These are phyloP conservation scores for Zymoseptoria pseudotritici DNA, from an alignment of 2,329 filamentous ascomycete species.

Conservation along the genomic window DNA sequence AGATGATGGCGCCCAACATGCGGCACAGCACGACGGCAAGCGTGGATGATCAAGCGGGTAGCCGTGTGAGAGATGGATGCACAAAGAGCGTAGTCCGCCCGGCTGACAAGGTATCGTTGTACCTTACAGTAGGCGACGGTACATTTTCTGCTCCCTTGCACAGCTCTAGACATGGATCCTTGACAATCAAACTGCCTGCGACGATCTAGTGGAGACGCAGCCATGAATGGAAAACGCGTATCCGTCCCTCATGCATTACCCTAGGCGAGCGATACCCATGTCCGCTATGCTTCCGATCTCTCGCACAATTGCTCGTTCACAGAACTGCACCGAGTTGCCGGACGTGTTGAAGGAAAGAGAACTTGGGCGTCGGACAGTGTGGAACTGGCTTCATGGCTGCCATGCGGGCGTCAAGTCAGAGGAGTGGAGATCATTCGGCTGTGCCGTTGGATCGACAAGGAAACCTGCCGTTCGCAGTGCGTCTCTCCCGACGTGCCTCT, in stretches of 20 bases:
- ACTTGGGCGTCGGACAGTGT: not conserved
- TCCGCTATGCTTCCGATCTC: not conserved
- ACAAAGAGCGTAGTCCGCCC: not conserved
- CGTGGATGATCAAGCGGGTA: not conserved
- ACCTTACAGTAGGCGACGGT: not conserved
- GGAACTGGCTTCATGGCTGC: not conserved
- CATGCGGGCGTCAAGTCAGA: not conserved
- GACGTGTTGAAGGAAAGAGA: too few species aligned
- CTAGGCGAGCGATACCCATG: not conserved
- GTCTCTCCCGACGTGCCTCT: not conserved
- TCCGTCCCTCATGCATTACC: not conserved
- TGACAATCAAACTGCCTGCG: not conserved
- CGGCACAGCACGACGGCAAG: not conserved
- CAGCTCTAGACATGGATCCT: not conserved
- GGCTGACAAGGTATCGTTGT: not conserved
- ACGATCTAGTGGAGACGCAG: slow-evolving; percentile 1
- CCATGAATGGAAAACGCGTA: not conserved
- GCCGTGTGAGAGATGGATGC: not conserved
- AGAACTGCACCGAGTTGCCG: not conserved
- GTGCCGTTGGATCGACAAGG: not conserved
- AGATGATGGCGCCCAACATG: not conserved
- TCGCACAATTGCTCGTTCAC: not conserved
- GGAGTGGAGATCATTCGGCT: not conserved
- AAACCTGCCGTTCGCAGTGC: not conserved
- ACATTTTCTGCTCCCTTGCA: not conserved